Evolutionary conservation across 2,329 filamentous ascomycete species (phyloP).

Genomic region (Bipolaris bicolor): DNA sequence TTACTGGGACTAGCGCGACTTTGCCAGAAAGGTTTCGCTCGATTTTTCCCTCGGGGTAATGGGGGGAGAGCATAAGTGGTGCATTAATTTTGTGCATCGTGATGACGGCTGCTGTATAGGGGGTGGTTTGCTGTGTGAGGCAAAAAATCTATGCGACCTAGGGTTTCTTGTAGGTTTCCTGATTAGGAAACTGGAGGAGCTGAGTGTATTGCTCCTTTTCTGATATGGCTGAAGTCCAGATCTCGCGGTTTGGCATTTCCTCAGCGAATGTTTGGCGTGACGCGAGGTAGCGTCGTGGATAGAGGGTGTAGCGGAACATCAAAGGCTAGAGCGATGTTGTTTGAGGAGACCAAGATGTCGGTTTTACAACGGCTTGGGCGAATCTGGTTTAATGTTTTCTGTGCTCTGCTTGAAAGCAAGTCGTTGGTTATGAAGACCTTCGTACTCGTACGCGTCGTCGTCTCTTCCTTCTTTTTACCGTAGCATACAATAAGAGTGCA

Average conservation of each 20-base stretch:
- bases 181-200: not conserved
- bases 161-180: not conserved
- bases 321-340: not conserved
- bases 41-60: too few species aligned
- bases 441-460: not conserved
- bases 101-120: too few species aligned
- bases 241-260: not conserved
- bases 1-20: too few species aligned
- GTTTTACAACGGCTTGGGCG: not conserved
- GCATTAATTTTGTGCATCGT: too few species aligned
- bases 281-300: not conserved
- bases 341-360: not conserved
- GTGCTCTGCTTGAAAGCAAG: not conserved
- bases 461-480: not conserved
- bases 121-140: too few species aligned
- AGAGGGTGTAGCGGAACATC: not conserved
- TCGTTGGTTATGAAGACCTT: not conserved
- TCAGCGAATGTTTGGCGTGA: not conserved
- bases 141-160: too few species aligned
- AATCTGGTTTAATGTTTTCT: not conserved
- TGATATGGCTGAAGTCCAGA: not conserved
- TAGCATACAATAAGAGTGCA: too few species aligned
- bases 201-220: not conserved
- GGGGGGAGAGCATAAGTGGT: too few species aligned
- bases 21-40: too few species aligned